Conservation (phyloP, 345 rosid species). For the Carallia pectinifolia region DNA sequence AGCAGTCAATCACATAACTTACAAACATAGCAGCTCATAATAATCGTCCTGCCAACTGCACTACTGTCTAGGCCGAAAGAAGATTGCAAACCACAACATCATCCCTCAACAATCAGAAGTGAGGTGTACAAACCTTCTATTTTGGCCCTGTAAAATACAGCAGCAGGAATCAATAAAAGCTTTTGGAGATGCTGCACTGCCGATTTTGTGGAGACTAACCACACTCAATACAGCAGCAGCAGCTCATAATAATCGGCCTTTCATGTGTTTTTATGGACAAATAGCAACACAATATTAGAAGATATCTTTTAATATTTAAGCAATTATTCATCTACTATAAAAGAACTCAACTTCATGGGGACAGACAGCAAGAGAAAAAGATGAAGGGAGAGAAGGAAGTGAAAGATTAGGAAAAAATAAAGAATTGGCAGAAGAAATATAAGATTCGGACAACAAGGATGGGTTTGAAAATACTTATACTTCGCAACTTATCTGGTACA, state of each 20-base stretch:
- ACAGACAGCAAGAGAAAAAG: not conserved
- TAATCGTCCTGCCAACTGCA: slow-evolving; percentile 8
- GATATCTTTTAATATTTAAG: too few relatives aligned
- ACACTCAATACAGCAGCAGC: not conserved
- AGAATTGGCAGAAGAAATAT: not conserved
- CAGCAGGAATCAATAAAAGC: slow-evolving; percentile 39
- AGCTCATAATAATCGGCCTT: too few relatives aligned
- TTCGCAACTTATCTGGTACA: slow-evolving; percentile 30
- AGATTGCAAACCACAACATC: slow-evolving; percentile 32
- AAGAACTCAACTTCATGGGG: not conserved
- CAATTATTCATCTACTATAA: not conserved
- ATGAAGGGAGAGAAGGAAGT: not conserved
- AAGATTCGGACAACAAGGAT: not conserved
- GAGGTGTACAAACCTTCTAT: slow-evolving; percentile 35
- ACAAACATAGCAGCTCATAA: slow-evolving; percentile 20
- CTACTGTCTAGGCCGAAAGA: slow-evolving; percentile 27
- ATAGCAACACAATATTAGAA: not conserved
- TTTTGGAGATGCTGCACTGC: slow-evolving; percentile 18
- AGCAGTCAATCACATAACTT: slow-evolving; percentile 19
- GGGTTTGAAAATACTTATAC: slow-evolving; percentile 17
- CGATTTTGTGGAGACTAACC: slow-evolving; percentile 14
- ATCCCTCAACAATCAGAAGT: slow-evolving; percentile 31
- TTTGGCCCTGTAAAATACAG: slow-evolving; percentile 46
- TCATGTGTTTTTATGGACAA: not conserved
- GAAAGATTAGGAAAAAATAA: not conserved